Evolutionary conservation across 2,329 filamentous ascomycete species (phyloP), one percentile per base, ranked within the genome.

Genomic region (Sporothrix globosa): DNA sequence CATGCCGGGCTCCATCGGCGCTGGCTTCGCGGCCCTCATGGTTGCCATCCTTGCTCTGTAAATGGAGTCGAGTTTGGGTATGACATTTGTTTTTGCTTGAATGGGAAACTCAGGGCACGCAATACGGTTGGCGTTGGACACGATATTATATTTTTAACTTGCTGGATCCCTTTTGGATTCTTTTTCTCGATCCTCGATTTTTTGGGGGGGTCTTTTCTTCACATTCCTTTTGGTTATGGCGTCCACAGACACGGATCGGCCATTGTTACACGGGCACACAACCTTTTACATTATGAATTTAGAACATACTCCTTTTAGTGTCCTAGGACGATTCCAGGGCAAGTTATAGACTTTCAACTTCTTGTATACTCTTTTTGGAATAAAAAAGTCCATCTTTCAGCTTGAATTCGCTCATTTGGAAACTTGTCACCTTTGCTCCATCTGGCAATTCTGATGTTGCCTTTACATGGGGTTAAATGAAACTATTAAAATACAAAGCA

Each of bases 11-110:
- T 78, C 77, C n/a, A 69, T 79, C 34, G 75, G 73, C 4, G 79
- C 75, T 30, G 76, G 75, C 41, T 74, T 79, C 65, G 74, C 74
- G 39, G 78, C 76, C 46, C 72, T 77, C 54, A 74, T 79, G 73
- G 75, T 72, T 17, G 78, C 76, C 27, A 75, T 80, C 52, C 75
- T 80, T 65, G 75, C 76, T 65, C 71, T 80, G 70, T 80, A 76
- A 78, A 74, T n/a, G 44, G 44, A 48, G 41, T 50, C 19, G 58
- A 44, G 10, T 48, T 41, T 61, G 46, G 44, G 7, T 19, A 11
- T 7, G 14, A 14, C n/a, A 44, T 63, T 63, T 63, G 39, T 27
- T 63, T 63, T 44, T 63, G 39, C 58, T 46, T 46, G 6, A 63
- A 44, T 63, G 58, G 58, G 58, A 63, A 44, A 63, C 58, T 27